A percentile compares a stretch with the other conserved stretches of the same genome.
phyloP scores from a whole-genome alignment of 2,329 filamentous ascomycete species.

The Byssoonygena ceratinophila region DNA sequence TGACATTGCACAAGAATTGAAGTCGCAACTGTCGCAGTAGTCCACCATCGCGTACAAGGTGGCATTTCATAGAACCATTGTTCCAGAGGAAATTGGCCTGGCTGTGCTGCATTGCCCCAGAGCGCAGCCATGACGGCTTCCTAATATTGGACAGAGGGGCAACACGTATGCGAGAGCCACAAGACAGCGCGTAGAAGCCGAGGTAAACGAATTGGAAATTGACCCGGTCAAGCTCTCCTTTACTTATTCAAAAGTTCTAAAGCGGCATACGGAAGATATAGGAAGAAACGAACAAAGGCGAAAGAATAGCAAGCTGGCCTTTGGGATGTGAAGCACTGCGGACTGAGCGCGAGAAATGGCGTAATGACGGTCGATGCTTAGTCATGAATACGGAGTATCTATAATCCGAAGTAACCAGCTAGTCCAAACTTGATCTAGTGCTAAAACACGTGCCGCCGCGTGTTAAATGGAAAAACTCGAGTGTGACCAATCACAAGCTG shows the following conservation, averaged over 20 bases:
- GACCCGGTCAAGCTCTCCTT: not conserved
- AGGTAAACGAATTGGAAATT: no score
- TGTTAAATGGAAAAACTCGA: conserved; percentile 3
- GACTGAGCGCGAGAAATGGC: not conserved
- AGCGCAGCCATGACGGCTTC: conserved; percentile 31
- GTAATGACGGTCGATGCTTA: no score
- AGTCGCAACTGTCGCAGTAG: conserved; percentile 76
- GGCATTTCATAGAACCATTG: conserved; percentile 99
- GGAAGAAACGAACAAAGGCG: not conserved
- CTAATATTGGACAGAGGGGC: not conserved
- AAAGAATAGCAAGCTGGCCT: conserved; percentile 10
- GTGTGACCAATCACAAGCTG: conserved; percentile 5
- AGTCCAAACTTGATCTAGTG: conserved; percentile 12
- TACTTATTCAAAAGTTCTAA: not conserved
- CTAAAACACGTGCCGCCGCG: conserved; percentile 5
- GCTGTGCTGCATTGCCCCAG: conserved; percentile 36
- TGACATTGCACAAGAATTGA: conserved; percentile 88
- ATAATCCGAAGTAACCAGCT: conserved; percentile 1
- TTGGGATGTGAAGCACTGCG: not conserved
- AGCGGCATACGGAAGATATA: not conserved
- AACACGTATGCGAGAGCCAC: not conserved
- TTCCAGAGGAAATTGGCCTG: conserved; percentile 66
- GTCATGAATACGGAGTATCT: not conserved
- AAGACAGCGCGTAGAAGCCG: no score
- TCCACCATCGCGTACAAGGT: conserved; percentile 93